These are phyloP conservation scores for Serpula lacrymans DNA, from an alignment of 768 basidiomycete genomes.

Conservation along the genomic window DNA sequence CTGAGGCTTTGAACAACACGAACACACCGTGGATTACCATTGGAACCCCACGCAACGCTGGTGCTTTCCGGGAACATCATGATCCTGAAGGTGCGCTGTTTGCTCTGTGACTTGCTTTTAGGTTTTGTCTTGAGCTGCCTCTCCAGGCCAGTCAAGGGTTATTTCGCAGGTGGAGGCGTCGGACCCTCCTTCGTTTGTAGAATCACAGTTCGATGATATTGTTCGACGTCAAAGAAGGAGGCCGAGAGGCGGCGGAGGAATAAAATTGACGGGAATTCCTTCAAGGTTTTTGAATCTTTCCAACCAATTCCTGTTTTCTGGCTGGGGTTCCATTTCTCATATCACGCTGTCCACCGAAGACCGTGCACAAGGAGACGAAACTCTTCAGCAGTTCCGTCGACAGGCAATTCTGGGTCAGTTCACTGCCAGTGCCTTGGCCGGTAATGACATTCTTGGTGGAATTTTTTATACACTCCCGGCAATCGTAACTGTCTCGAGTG, in stretches of 20 bases:
- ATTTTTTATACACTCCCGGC: constrained; percentile 70
- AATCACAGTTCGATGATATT: constrained; percentile 53
- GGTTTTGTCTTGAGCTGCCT: no score
- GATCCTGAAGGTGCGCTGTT: no score
- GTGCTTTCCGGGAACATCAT: no score
- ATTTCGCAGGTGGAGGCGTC: no score
- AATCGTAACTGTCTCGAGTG: constrained; percentile 53
- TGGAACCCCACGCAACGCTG: no score
- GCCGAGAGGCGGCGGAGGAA: constrained; percentile 40
- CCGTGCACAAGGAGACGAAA: constrained; percentile 27
- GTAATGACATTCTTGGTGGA: constrained; percentile 64
- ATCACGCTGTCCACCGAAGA: constrained; percentile 46
- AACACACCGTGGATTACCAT: no score
- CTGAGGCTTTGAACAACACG: no score
- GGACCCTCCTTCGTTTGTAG: constrained; percentile 42
- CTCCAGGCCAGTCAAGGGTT: no score
- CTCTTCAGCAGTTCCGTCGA: constrained; percentile 27
- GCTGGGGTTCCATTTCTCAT: constrained; percentile 57
- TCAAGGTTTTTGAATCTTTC: constrained; percentile 62
- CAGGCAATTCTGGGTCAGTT: constrained; percentile 55
- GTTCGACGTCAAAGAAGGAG: constrained; percentile 57
- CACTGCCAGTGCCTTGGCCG: constrained; percentile 62
- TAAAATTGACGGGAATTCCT: constrained; percentile 38
- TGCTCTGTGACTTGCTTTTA: no score
- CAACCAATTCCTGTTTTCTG: constrained; percentile 69